Percentiles rank a stretch among this genome's conserved stretches.
Evolutionary conservation across 2,329 filamentous ascomycete genomes (phyloP).

Genomic region (Talaromyces sp.): DNA sequence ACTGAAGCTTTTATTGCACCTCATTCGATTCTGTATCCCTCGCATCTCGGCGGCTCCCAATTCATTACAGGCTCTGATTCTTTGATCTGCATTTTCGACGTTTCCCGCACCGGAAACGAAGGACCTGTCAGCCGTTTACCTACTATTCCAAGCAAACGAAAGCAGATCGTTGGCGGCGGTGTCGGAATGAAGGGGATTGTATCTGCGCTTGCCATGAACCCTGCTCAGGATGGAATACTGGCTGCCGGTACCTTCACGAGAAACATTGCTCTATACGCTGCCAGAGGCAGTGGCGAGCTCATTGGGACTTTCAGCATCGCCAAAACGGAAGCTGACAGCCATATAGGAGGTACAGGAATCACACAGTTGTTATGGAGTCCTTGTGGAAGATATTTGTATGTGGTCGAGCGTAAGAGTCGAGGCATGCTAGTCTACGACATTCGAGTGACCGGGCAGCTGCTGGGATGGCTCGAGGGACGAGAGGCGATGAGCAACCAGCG

Average conservation of each 20-base stretch:
- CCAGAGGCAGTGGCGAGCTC: constrained; percentile 47
- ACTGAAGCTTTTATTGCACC: constrained; percentile 58
- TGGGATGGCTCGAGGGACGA: constrained; percentile 50
- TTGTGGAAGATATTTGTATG: constrained; percentile 57
- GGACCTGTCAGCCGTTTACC: constrained; percentile 46
- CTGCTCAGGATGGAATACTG: constrained; percentile 45
- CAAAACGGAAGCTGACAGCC: constrained; percentile 36
- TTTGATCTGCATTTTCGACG: constrained; percentile 56
- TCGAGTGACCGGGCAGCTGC: constrained; percentile 49
- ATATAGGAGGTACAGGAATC: constrained; percentile 52
- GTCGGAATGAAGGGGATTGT: constrained; percentile 56
- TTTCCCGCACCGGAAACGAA: constrained; percentile 44
- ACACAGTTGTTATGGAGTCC: constrained; percentile 57
- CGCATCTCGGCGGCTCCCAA: constrained; percentile 42
- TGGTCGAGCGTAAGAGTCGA: constrained; percentile 57
- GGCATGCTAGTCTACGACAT: constrained; percentile 59
- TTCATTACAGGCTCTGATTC: constrained; percentile 59
- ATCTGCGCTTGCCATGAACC: constrained; percentile 49
- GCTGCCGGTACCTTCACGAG: constrained; percentile 58
- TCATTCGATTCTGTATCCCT: constrained; percentile 53
- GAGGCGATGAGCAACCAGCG: constrained; percentile 52
- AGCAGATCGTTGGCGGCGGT: constrained; percentile 45
- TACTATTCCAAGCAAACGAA: constrained; percentile 51
- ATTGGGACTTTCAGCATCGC: constrained; percentile 52
- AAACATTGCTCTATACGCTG: constrained; percentile 55